phyloP scores from a whole-genome alignment of 2,329 filamentous ascomycete genomes.

The Hymenoscyphus scutula region DNA sequence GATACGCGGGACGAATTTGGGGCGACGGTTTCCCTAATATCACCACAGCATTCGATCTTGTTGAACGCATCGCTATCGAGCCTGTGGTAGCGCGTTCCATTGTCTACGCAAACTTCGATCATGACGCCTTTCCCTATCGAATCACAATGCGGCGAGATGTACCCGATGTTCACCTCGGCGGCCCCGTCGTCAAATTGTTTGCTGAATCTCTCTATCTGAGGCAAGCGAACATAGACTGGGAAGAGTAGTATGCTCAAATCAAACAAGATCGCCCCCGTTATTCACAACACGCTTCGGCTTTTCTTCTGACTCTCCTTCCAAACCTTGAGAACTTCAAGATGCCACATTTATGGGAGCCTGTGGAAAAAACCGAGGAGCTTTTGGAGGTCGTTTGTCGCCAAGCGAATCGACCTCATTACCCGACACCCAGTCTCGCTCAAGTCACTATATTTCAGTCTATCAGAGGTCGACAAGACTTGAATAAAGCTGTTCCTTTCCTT shows the following conservation, averaged over 20 bases:
- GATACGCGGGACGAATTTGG: not conserved
- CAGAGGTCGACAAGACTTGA: conserved; percentile 5
- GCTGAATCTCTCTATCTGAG: not conserved
- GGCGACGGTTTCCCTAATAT: not conserved
- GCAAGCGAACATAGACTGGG: conserved; percentile 2
- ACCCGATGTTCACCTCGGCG: not conserved
- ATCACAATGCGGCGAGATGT: not conserved
- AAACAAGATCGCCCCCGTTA: conserved; percentile 10
- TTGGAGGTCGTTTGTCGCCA: conserved; percentile 1
- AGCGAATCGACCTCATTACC: not conserved
- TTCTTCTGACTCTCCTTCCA: conserved; percentile 18
- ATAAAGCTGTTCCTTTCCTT: conserved; percentile 12
- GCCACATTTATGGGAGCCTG: conserved; percentile 13
- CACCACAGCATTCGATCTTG: conserved; percentile 11
- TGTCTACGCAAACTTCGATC: conserved; percentile 8
- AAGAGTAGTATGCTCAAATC: conserved; percentile 11
- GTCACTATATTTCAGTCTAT: conserved; percentile 11
- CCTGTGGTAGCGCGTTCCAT: conserved; percentile 17
- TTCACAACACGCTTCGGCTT: conserved; percentile 14
- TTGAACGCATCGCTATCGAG: conserved; percentile 15
- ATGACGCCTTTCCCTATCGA: conserved; percentile 6
- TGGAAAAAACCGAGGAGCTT: conserved; percentile 5
- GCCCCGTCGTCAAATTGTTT: conserved; percentile 2
- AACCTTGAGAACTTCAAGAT: conserved; percentile 14
- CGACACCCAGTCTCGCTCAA: conserved; percentile 10